Conservation (phyloP, 176 grass and related monocot genomes). For the Zoysia pacifica region DNA sequence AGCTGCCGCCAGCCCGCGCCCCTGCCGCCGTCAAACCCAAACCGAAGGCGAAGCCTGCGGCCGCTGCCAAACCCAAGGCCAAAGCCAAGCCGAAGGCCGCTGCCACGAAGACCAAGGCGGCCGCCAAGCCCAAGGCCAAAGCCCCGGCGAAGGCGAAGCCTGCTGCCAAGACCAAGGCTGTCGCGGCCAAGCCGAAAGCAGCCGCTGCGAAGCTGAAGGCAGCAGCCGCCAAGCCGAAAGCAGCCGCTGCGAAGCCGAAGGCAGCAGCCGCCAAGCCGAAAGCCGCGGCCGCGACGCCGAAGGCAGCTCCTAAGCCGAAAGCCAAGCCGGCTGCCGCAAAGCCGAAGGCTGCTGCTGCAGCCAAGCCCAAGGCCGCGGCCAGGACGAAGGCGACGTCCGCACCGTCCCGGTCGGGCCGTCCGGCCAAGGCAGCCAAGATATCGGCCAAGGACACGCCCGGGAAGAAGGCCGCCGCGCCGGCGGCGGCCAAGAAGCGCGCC, state of each 20-base stretch:
- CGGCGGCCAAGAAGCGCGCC: conserved; percentile 39
- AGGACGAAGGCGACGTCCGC: conserved; percentile 42
- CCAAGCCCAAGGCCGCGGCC: conserved; percentile 22
- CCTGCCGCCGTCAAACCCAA: conserved; percentile 26
- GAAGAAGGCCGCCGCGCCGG: conserved; percentile 38
- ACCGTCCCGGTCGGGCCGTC: conserved; percentile 12
- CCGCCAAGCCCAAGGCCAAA: conserved; percentile 14
- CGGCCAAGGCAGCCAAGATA: conserved; percentile 52
- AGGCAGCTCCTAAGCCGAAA: conserved; percentile 33
- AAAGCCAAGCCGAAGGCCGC: background rate
- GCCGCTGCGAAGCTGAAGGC: conserved; percentile 10
- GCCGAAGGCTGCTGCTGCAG: background rate
- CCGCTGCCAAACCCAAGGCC: background rate
- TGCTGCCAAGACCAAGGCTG: conserved; percentile 10
- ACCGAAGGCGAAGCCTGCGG: conserved; percentile 7
- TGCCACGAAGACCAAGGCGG: conserved; percentile 12
- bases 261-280: background rate
- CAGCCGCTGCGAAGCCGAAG: conserved; percentile 8
- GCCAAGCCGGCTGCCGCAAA: conserved; percentile 32
- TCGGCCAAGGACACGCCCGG: conserved; percentile 46
- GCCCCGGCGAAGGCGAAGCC: conserved; percentile 1
- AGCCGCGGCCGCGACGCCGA: background rate
- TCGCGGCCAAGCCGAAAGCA: background rate
- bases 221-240: background rate
- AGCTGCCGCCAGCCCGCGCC: conserved; percentile 38